Percentiles rank a stretch among this genome's conserved stretches.
phyloP scores from a whole-genome alignment of 2,329 filamentous ascomycete species.

The Aspergillus sclerotialis region DNA sequence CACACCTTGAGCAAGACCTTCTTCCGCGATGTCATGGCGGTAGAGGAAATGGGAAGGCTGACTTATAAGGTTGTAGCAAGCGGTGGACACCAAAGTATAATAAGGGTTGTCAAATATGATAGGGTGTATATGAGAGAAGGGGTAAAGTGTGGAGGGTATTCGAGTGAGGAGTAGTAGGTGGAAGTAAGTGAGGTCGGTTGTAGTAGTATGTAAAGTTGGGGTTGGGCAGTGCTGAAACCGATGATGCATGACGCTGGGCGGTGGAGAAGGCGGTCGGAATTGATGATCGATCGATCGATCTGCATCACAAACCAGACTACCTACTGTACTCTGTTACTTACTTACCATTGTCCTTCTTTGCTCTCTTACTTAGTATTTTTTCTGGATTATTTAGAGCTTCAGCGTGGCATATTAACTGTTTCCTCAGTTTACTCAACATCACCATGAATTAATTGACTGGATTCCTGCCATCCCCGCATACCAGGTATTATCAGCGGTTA shows the following conservation, averaged over 20 bases:
- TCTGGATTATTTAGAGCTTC: background rate
- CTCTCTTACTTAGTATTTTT: constrained; percentile 8
- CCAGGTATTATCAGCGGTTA: constrained; percentile 9
- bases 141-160: constrained; percentile 1
- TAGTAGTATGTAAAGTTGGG: constrained; percentile 8
- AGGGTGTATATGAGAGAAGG: constrained; percentile 6
- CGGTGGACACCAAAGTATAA: too few relatives aligned
- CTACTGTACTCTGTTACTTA: constrained; percentile 17
- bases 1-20: constrained; percentile 84
- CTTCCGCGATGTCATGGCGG: constrained; percentile 69
- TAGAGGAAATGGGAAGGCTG: constrained; percentile 3
- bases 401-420: too few relatives aligned
- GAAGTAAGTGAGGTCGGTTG: constrained; percentile 1
- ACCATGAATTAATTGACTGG: background rate
- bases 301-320: too few relatives aligned
- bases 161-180: constrained; percentile 5
- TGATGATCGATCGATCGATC: constrained; percentile 4
- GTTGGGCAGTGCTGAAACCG: constrained; percentile 16
- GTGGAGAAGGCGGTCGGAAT: constrained; percentile 22
- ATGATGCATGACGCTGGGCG: constrained; percentile 28
- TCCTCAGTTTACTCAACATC: too few relatives aligned
- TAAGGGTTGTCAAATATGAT: constrained; percentile 1
- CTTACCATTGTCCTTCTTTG: too few relatives aligned
- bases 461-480: constrained; percentile 2
- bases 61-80: too few relatives aligned